These are phyloP conservation scores for Globisporangium megalacanthum DNA, from an alignment of 352 stramenopile genomes.

Conservation along the genomic window DNA sequence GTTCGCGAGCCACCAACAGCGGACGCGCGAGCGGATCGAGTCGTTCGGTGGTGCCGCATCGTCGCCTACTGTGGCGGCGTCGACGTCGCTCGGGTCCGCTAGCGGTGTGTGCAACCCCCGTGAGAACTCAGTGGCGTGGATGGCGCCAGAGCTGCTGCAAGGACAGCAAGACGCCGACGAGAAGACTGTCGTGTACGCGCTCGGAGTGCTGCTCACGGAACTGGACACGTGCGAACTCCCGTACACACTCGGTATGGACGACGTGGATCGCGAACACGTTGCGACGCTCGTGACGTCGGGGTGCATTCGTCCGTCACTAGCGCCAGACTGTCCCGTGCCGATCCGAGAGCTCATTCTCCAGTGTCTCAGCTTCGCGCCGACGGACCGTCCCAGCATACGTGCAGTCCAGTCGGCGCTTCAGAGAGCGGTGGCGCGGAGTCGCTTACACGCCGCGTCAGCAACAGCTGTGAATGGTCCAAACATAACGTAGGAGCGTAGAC, in stretches of 20 bases:
- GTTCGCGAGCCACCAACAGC: too few species aligned
- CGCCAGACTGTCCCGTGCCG: conserved; percentile 33
- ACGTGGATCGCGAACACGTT: conserved; percentile 31
- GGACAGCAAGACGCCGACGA: conserved; percentile 22
- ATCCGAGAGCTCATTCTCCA: conserved; percentile 39
- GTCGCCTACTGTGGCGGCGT: conserved; percentile 11
- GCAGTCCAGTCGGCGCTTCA: conserved; percentile 37
- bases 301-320: conserved; percentile 36
- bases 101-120: not conserved
- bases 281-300: conserved; percentile 42
- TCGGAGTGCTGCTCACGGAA: conserved; percentile 52
- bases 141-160: conserved; percentile 46
- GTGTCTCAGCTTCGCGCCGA: conserved; percentile 41
- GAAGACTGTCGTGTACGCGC: conserved; percentile 35
- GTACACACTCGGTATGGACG: conserved; percentile 34
- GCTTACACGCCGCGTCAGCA: not conserved
- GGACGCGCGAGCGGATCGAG: too few species aligned
- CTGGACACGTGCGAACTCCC: conserved; percentile 51
- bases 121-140: conserved; percentile 31
- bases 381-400: conserved; percentile 26
- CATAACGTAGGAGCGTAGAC: too few species aligned
- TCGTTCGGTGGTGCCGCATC: conserved; percentile 6
- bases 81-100: conserved; percentile 12
- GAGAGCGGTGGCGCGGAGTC: conserved; percentile 22
- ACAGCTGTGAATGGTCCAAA: not conserved